These are phyloP conservation scores for Ophiostoma perfectum DNA, from an alignment of 2,329 filamentous ascomycete species.

Conservation along the genomic window DNA sequence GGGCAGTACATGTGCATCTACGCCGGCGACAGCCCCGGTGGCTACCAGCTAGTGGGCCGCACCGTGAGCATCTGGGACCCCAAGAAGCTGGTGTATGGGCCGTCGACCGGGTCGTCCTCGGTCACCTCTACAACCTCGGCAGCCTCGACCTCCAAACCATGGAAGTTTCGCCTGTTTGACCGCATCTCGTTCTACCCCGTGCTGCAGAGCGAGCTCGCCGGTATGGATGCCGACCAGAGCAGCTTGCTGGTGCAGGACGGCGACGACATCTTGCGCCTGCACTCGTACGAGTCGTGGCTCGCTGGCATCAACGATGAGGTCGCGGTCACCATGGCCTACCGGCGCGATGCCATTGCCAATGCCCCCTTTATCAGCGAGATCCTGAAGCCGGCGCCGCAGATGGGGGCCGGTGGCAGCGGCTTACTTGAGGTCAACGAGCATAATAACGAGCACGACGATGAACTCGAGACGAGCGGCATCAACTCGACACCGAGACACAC, in stretches of 20 bases:
- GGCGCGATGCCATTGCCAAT: slow-evolving; percentile 7
- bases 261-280: not conserved
- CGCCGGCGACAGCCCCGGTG: slow-evolving; percentile 36
- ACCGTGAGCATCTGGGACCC: slow-evolving; percentile 16
- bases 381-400: not conserved
- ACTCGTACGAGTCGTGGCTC: slow-evolving; percentile 27
- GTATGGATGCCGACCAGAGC: slow-evolving; percentile 28
- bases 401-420: slow-evolving; percentile 3
- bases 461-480: too few relatives aligned
- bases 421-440: too few relatives aligned
- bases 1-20: slow-evolving; percentile 37
- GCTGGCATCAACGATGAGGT: slow-evolving; percentile 4
- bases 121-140: not conserved
- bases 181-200: slow-evolving; percentile 32
- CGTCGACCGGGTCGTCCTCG: not conserved
- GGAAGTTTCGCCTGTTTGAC: slow-evolving; percentile 38
- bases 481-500: not conserved
- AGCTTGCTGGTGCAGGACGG: not conserved
- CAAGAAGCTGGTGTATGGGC: slow-evolving; percentile 1
- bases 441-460: too few relatives aligned
- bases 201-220: slow-evolving; percentile 29
- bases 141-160: slow-evolving; percentile 29
- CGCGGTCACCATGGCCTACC: not conserved
- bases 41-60: slow-evolving; percentile 36
- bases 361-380: not conserved